These are phyloP conservation scores for Aspergillus carlsbadensis DNA, from an alignment of 495 filamentous ascomycete genomes.

Conservation along the genomic window DNA sequence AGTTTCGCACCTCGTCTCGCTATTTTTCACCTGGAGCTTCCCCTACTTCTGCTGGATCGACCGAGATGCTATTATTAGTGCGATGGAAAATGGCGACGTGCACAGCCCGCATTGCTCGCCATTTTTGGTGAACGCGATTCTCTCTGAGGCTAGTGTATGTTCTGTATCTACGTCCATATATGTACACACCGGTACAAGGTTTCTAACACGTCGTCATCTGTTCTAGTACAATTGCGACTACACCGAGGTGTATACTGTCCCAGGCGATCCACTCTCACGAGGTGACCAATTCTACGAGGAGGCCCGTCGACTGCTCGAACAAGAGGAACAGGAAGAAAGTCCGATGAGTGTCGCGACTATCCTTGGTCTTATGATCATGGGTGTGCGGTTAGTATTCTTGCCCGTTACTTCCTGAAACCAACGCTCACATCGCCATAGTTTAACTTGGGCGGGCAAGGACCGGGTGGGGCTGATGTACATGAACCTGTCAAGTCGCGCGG, in stretches of 20 bases:
- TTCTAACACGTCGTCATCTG: slow-evolving; percentile 6
- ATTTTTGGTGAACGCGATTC: slow-evolving; percentile 48
- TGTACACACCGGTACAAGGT: not conserved
- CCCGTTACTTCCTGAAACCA: not conserved
- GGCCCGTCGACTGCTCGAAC: slow-evolving; percentile 21
- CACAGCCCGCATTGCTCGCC: slow-evolving; percentile 40
- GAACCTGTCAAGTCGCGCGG: slow-evolving; percentile 23
- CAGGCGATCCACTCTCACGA: slow-evolving; percentile 18
- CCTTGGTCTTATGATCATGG: slow-evolving; percentile 22
- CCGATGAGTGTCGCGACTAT: slow-evolving; percentile 20
- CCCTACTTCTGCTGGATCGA: slow-evolving; percentile 43
- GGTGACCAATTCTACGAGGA: slow-evolving; percentile 29
- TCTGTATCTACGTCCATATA: not conserved
- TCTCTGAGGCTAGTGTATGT: slow-evolving; percentile 33
- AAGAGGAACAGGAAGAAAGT: slow-evolving; percentile 17
- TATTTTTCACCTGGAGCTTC: slow-evolving; percentile 47
- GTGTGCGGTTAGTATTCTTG: slow-evolving; percentile 15
- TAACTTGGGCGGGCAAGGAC: slow-evolving; percentile 28
- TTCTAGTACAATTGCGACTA: slow-evolving; percentile 30
- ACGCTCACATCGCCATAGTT: slow-evolving; percentile 9
- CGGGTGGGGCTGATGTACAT: slow-evolving; percentile 31
- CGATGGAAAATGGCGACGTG: slow-evolving; percentile 33
- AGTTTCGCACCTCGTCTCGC: slow-evolving; percentile 47
- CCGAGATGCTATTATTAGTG: slow-evolving; percentile 38
- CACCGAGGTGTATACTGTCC: slow-evolving; percentile 23